phyloP scores from a whole-genome alignment of 2,329 filamentous ascomycete genomes.

The Fusarium avenaceum region DNA sequence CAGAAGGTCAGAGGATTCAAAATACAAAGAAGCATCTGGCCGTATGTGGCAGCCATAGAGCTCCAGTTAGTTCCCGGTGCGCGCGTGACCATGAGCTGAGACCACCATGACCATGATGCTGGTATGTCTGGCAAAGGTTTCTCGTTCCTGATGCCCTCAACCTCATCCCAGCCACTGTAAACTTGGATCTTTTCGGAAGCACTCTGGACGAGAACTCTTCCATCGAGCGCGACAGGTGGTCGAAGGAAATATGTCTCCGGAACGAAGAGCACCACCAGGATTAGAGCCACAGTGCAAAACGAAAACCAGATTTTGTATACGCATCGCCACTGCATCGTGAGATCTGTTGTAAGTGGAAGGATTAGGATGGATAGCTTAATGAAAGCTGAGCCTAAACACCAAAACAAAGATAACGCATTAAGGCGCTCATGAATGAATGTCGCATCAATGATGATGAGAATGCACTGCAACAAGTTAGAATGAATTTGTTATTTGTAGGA shows the following conservation, averaged over 20 bases:
- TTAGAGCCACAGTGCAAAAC: background rate
- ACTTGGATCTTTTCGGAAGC: conserved; percentile 27
- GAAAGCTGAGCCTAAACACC: conserved; percentile 16
- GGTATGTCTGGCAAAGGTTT: conserved; percentile 28
- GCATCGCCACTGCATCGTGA: conserved; percentile 6
- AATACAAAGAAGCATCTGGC: conserved; percentile 40
- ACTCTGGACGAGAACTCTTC: conserved; percentile 16
- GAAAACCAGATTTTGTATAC: conserved; percentile 28
- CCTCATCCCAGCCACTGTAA: conserved; percentile 25
- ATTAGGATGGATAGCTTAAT: conserved; percentile 25
- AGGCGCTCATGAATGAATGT: conserved; percentile 42
- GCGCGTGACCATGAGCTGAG: conserved; percentile 8
- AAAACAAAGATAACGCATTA: conserved; percentile 27
- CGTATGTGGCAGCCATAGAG: conserved; percentile 26
- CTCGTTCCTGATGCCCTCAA: background rate
- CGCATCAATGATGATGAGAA: conserved; percentile 30
- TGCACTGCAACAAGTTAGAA: conserved; percentile 3
- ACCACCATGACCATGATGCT: background rate
- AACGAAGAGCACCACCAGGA: conserved; percentile 20
- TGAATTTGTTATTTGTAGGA: fast-evolving
- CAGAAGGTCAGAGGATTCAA: conserved; percentile 42
- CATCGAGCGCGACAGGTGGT: conserved; percentile 35
- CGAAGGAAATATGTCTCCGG: conserved; percentile 37
- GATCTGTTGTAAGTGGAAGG: conserved; percentile 7
- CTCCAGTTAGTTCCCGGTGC: conserved; percentile 25